A percentile compares a stretch with the other conserved stretches of the same genome.
These are phyloP conservation scores for Sarocladium oryzae DNA, from an alignment of 2,329 filamentous ascomycete species.

Conservation along the genomic window DNA sequence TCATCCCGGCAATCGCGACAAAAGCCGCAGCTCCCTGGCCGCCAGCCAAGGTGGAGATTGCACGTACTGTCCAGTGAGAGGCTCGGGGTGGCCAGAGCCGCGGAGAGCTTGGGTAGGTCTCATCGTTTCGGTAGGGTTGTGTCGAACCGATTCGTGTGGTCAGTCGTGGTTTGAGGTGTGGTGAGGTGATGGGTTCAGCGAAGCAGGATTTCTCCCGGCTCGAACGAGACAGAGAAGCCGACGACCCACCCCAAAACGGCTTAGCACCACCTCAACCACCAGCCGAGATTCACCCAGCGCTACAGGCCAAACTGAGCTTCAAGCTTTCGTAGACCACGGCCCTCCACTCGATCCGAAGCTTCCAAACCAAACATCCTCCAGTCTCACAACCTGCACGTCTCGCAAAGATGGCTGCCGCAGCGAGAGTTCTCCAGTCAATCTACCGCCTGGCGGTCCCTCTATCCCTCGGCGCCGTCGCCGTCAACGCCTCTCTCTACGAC, in stretches of 20 bases:
- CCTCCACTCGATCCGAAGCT: conserved; percentile 9
- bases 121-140: conserved; percentile 29
- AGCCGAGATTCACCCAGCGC: conserved; percentile 6
- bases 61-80: conserved; percentile 10
- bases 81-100: conserved; percentile 19
- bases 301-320: neutral
- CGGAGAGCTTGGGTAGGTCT: conserved; percentile 38
- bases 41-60: neutral
- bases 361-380: neutral
- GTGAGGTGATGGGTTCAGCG: conserved; percentile 7
- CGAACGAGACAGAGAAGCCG: conserved; percentile 18
- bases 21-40: conserved; percentile 8
- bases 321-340: conserved; percentile 4
- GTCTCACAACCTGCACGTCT: conserved; percentile 6
- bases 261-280: conserved; percentile 20
- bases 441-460: conserved; percentile 69
- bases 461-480: conserved; percentile 59
- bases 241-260: conserved; percentile 28
- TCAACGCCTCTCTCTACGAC: conserved; percentile 86
- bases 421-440: conserved; percentile 52
- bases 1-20: conserved; percentile 4
- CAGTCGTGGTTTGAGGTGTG: neutral
- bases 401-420: conserved; percentile 45
- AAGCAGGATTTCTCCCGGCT: conserved; percentile 10
- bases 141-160: conserved; percentile 6